Percentiles rank a stretch among this genome's conserved stretches.
Evolutionary conservation across 805 yeast genomes (phyloP).

Genomic region (Ogataea neopini): DNA sequence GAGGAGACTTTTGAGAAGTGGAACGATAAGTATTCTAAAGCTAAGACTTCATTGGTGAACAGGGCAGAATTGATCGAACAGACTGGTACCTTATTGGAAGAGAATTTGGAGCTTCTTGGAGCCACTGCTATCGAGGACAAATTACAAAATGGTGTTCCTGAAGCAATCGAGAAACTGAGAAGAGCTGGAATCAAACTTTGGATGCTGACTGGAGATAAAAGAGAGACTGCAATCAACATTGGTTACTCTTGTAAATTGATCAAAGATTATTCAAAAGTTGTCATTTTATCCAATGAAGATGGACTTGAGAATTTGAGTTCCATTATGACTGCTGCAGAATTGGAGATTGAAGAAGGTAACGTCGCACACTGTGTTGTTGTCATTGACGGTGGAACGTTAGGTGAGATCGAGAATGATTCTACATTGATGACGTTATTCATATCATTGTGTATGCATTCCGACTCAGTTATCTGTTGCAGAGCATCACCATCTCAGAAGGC

Average conservation of each 20-base stretch:
- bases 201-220: slow-evolving; percentile 98
- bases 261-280: slow-evolving; percentile 88
- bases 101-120: slow-evolving; percentile 69
- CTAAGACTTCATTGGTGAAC: slow-evolving; percentile 72
- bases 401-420: slow-evolving; percentile 69
- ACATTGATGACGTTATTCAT: slow-evolving; percentile 73
- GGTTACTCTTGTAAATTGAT: slow-evolving; percentile 93
- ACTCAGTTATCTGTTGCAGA: slow-evolving; percentile 91
- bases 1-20: slow-evolving; percentile 61
- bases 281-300: slow-evolving; percentile 50
- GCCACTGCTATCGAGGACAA: slow-evolving; percentile 98
- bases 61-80: slow-evolving; percentile 66
- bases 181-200: slow-evolving; percentile 93
- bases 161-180: slow-evolving; percentile 85
- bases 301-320: slow-evolving; percentile 57
- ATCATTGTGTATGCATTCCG: slow-evolving; percentile 82
- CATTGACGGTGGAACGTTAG: slow-evolving; percentile 88
- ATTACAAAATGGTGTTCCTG: slow-evolving; percentile 95
- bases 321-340: slow-evolving; percentile 71
- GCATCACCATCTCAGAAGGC: slow-evolving; percentile 98
- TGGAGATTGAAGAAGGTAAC: slow-evolving; percentile 67
- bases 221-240: slow-evolving; percentile 97
- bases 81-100: slow-evolving; percentile 74
- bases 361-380: slow-evolving; percentile 96
- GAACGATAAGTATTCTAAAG: slow-evolving; percentile 66